Percentiles rank a stretch among this genome's conserved stretches.
phyloP scores from a whole-genome alignment of 306 rosid species.

The Lotus japonicus region DNA sequence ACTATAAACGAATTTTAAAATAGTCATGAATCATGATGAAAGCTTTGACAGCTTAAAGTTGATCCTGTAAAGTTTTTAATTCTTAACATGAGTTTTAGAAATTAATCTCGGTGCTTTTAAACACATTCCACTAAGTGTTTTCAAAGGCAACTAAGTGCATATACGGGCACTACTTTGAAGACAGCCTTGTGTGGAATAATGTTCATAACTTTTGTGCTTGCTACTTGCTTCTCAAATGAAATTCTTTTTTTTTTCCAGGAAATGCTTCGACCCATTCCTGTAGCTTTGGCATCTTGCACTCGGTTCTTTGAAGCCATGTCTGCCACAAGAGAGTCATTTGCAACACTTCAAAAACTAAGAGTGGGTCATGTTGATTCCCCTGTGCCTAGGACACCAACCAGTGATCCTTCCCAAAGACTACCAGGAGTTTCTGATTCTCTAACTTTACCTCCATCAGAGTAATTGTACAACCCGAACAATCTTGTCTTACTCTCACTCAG shows the following conservation, averaged over 20 bases:
- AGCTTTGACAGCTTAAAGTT: background rate
- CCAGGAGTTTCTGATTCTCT: conserved; percentile 45
- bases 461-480: conserved; percentile 40
- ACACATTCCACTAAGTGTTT: background rate
- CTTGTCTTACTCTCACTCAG: conserved; percentile 52
- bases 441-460: conserved; percentile 49
- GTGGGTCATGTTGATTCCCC: conserved; percentile 52
- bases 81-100: conserved; percentile 2
- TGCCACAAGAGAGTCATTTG: conserved; percentile 93
- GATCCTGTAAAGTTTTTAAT: background rate
- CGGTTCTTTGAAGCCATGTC: conserved; percentile 96
- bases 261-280: conserved; percentile 97
- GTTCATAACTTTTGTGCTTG: background rate
- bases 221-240: background rate
- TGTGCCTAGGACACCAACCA: conserved; percentile 46
- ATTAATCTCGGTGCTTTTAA: background rate
- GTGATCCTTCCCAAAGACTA: conserved; percentile 50
- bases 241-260: conserved; percentile 35
- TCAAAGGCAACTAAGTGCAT: background rate
- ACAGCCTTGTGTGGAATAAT: background rate
- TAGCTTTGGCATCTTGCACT: conserved; percentile 91
- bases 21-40: background rate
- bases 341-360: conserved; percentile 79
- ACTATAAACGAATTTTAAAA: background rate
- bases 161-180: background rate